Base-by-base conservation (phyloP, 2,329 filamentous ascomycete genomes). In the Arthrobotrys conoides region DNA sequence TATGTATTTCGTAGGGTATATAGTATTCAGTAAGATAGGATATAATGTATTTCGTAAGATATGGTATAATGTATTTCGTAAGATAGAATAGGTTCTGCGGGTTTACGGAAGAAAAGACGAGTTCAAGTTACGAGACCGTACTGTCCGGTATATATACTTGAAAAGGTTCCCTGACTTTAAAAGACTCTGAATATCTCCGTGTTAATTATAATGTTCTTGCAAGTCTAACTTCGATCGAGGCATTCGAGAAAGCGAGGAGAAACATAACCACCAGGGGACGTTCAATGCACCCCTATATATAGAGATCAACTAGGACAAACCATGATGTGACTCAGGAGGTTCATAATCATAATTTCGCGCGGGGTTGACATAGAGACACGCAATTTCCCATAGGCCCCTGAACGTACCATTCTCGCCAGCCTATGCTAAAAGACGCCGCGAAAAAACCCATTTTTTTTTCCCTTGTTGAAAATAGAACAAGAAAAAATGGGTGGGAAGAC, bases 381-480 rank as follows among this genome's bases (percentile, higher is more conserved):
- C 57, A 61, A 61, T 61, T 61, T 61, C 57, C 57, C 57, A 6
- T 30, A 3, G 8, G 55, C 20, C 57, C 57, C 57, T 61, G 57
- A 61, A 41, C 44, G n/a, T n/a, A n/a, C n/a, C 57, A 41, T 30
- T 61, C 57, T 61, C 57, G 36, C 36, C 57, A 44, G n/a, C 57
- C 12, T n/a, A 10, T n/a, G 8, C 30, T 44, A n/a, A 61, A 61
- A 61, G 57, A 61, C 57, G 57, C 57, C 57, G 36, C 57, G 57
- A 61, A 38, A n/a, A 38, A 59, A 38, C n/a, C n/a, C n/a, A 22
- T 38, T 49, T 22, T 22, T 20, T n/a, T n/a, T n/a, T n/a, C n/a
- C n/a, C n/a, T n/a, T n/a, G n/a, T n/a, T n/a, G 6, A 30, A 30
- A 30, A 30, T 6, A 30, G 20, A 51, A 5, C 22, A 24, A 24